Evolutionary conservation across 441 rosid genomes (phyloP).

Genomic region (Francoa sonchifolia): DNA sequence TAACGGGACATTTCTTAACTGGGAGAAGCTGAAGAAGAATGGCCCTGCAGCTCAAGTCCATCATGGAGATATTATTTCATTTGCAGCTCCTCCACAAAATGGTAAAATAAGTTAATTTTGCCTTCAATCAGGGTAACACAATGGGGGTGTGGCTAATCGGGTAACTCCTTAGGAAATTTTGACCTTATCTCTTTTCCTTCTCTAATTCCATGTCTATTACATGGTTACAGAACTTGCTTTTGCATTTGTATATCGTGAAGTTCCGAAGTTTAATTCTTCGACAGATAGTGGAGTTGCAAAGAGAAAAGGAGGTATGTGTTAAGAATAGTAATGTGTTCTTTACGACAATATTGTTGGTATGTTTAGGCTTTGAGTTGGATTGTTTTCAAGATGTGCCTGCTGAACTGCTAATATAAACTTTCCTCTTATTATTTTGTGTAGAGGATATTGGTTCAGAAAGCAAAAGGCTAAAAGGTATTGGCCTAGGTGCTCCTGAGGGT

Average conservation of each 20-base stretch:
- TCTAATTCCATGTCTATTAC: background rate
- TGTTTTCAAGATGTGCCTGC: background rate
- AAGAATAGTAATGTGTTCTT: background rate
- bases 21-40: slow-evolving; percentile 63
- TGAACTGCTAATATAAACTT: background rate
- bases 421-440: slow-evolving; percentile 16
- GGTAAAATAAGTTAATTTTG: slow-evolving; percentile 26
- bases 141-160: background rate
- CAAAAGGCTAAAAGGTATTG: slow-evolving; percentile 78
- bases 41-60: slow-evolving; percentile 44
- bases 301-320: slow-evolving; percentile 64
- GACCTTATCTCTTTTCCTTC: background rate
- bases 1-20: slow-evolving; percentile 75
- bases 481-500: slow-evolving; percentile 88
- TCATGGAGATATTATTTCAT: slow-evolving; percentile 80
- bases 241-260: slow-evolving; percentile 85
- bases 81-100: slow-evolving; percentile 72
- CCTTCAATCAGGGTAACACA: background rate
- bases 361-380: background rate
- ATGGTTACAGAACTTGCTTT: slow-evolving; percentile 51
- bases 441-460: slow-evolving; percentile 49
- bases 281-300: slow-evolving; percentile 30
- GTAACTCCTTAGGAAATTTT: background rate
- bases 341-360: background rate
- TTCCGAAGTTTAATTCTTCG: slow-evolving; percentile 19